Conservation (phyloP, 139 green algal genomes). For the Chlamydomonas sp. region DNA sequence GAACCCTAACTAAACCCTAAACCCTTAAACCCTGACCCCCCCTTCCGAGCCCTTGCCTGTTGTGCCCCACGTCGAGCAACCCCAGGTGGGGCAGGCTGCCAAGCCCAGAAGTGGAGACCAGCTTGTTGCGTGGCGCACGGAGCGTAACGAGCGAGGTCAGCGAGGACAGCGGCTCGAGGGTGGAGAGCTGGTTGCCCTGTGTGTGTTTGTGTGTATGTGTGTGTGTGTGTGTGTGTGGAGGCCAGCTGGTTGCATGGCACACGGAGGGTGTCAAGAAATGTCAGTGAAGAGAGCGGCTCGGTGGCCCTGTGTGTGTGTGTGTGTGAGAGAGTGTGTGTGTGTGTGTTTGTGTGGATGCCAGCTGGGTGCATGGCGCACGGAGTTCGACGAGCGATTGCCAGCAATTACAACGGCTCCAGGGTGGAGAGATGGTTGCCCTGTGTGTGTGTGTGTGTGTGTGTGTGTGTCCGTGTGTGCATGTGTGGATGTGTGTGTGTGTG, state of each 20-base stretch:
- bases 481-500: too few relatives aligned
- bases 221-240: too few relatives aligned
- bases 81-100: background rate
- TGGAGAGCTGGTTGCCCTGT: slow-evolving; percentile 4
- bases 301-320: background rate
- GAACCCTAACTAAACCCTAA: too few relatives aligned
- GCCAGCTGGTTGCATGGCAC: background rate
- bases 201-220: too few relatives aligned
- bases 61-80: background rate
- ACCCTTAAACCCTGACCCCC: too few relatives aligned
- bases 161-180: background rate
- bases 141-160: background rate
- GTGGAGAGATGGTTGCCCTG: too few relatives aligned
- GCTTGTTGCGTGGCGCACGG: background rate
- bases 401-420: background rate
- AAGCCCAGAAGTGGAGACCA: background rate
- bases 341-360: too few relatives aligned
- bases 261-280: background rate
- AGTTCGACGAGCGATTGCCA: background rate
- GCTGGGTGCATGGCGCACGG: background rate
- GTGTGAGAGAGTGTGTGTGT: too few relatives aligned
- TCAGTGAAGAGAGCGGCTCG: background rate
- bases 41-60: too few relatives aligned
- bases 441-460: too few relatives aligned
- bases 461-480: too few relatives aligned